phyloP scores from a whole-genome alignment of 192 early-diverging fungal species.

The Podila minutissima region DNA sequence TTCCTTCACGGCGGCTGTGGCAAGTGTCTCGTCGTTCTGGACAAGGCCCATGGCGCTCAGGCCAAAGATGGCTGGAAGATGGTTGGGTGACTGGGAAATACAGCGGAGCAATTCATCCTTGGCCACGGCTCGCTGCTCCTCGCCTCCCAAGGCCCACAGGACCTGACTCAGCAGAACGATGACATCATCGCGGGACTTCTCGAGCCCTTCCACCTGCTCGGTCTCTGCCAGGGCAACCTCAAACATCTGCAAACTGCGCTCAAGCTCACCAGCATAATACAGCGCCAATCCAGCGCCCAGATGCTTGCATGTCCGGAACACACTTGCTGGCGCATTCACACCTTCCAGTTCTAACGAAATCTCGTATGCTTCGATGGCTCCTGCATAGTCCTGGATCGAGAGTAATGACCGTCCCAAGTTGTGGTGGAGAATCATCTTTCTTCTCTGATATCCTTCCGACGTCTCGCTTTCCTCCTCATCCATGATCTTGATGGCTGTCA shows the following conservation, averaged over 20 bases:
- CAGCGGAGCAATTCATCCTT: constrained; percentile 82
- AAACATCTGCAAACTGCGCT: constrained; percentile 77
- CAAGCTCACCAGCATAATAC: constrained; percentile 75
- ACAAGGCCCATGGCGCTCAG: constrained; percentile 77
- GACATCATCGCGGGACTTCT: constrained; percentile 69
- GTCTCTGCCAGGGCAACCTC: constrained; percentile 73
- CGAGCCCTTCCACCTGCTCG: constrained; percentile 39
- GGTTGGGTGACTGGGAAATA: constrained; percentile 61
- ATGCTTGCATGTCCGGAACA: constrained; percentile 49
- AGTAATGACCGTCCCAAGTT: constrained; percentile 80
- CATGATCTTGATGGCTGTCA: constrained; percentile 21
- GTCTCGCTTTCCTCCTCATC: constrained; percentile 25
- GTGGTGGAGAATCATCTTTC: constrained; percentile 61
- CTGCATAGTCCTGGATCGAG: constrained; percentile 64
- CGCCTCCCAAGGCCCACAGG: constrained; percentile 87
- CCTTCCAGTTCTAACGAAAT: constrained; percentile 46
- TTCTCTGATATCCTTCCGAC: constrained; percentile 1
- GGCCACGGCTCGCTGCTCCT: constrained; percentile 79
- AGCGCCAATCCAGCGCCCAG: constrained; percentile 80
- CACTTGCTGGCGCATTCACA: constrained; percentile 1
- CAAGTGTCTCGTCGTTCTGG: constrained; percentile 67
- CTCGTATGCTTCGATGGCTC: constrained; percentile 65
- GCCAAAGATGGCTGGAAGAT: constrained; percentile 72
- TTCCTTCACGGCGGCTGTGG: constrained; percentile 72
- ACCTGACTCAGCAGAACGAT: constrained; percentile 85